Evolutionary conservation across 2,329 filamentous ascomycete species (phyloP).

Genomic region (Aquanectria penicillioides): DNA sequence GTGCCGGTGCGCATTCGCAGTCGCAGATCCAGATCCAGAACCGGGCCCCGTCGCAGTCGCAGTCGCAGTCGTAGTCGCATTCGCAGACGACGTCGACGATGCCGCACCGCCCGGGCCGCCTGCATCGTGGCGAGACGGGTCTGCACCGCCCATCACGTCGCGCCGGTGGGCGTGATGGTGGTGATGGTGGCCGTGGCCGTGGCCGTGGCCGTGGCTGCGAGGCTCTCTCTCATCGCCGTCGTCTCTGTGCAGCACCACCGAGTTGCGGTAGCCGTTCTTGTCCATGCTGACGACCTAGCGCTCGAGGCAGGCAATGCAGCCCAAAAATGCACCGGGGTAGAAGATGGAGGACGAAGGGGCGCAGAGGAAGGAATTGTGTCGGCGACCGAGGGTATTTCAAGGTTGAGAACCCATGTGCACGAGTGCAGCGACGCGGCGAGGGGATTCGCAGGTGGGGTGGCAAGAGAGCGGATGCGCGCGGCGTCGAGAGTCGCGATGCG

Average conservation of each 20-base stretch:
- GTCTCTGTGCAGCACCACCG: slow-evolving; percentile 58
- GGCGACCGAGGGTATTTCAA: slow-evolving; percentile 33
- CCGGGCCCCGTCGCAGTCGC: slow-evolving; percentile 26
- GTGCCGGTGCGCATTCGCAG: slow-evolving; percentile 50
- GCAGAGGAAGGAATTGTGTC: slow-evolving; percentile 22
- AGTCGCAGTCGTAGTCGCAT: slow-evolving; percentile 37
- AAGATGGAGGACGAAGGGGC: slow-evolving; percentile 27
- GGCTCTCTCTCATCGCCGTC: slow-evolving; percentile 50
- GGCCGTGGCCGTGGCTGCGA: slow-evolving; percentile 33
- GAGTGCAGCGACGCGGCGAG: slow-evolving; percentile 35
- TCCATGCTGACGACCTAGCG: slow-evolving; percentile 51
- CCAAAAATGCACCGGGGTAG: slow-evolving; percentile 7
- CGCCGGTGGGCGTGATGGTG: slow-evolving; percentile 52
- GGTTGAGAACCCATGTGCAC: slow-evolving; percentile 42
- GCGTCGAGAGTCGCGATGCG: slow-evolving; percentile 38
- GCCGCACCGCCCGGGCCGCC: slow-evolving; percentile 29
- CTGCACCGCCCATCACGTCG: slow-evolving; percentile 56
- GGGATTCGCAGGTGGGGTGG: slow-evolving; percentile 29
- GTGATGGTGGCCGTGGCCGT: slow-evolving; percentile 46
- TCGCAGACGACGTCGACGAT: slow-evolving; percentile 35
- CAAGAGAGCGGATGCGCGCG: slow-evolving; percentile 30
- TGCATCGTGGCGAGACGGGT: slow-evolving; percentile 36
- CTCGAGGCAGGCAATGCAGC: slow-evolving; percentile 24
- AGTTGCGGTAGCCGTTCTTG: slow-evolving; percentile 57
- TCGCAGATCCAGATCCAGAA: slow-evolving; percentile 21